Conservation (phyloP, 202 grass and related monocot genomes). For the Miscanthus sacchariflorus region DNA sequence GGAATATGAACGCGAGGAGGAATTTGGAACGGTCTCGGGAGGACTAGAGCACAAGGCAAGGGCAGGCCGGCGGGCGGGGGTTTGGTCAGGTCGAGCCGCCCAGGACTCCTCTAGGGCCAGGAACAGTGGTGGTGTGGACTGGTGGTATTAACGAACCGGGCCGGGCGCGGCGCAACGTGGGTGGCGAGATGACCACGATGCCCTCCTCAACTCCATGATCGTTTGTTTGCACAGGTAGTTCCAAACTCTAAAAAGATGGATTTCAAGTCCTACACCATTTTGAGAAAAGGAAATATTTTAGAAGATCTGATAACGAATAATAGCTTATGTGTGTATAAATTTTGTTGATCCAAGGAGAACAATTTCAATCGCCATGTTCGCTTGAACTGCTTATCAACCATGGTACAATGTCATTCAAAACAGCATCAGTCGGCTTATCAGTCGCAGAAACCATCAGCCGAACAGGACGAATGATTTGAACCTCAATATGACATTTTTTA, state of each 20-base stretch:
- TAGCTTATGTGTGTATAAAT: neutral
- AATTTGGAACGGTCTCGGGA: conserved; percentile 49
- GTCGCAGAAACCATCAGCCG: no score
- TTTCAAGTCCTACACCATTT: neutral
- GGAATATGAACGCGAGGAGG: conserved; percentile 22
- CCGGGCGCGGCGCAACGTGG: conserved; percentile 40
- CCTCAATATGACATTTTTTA: neutral
- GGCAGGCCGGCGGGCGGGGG: neutral
- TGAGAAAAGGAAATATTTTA: neutral
- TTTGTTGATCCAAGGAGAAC: neutral
- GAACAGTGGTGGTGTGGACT: neutral
- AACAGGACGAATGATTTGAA: no score
- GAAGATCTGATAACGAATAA: neutral
- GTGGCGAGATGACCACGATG: conserved; percentile 45
- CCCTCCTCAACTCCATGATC: conserved; percentile 23
- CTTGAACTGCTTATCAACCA: no score
- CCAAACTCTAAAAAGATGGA: neutral
- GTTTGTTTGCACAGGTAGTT: neutral
- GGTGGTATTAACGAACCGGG: conserved; percentile 27
- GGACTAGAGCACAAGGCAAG: neutral
- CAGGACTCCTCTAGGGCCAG: neutral
- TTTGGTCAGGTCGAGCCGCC: neutral
- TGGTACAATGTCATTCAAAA: no score
- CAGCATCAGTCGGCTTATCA: no score
- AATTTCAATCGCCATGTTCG: neutral